phyloP scores from a whole-genome alignment of 306 rosid genomes.

The Vachellia pachyceras region DNA sequence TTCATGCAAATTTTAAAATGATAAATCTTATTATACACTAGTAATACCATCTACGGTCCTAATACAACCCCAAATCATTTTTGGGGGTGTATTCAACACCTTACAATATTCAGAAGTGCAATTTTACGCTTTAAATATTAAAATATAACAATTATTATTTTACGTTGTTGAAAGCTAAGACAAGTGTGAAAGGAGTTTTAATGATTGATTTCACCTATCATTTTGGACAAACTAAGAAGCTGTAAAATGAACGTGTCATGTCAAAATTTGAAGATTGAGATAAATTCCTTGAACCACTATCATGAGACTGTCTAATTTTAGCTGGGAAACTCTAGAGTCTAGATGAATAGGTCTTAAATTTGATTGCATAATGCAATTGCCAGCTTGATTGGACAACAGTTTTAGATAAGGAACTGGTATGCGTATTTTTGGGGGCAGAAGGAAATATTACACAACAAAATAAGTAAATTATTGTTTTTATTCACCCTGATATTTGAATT shows the following conservation, averaged over 20 bases:
- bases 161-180: not conserved
- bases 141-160: no score
- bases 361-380: not conserved
- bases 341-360: not conserved
- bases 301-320: not conserved
- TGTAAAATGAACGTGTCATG: not conserved
- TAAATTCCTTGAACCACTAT: not conserved
- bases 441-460: not conserved
- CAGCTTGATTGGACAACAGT: not conserved
- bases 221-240: constrained; percentile 1
- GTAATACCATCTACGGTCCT: no score
- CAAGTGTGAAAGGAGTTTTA: not conserved
- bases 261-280: not conserved
- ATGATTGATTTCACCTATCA: not conserved
- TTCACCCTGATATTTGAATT: not conserved
- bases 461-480: not conserved
- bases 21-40: no score
- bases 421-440: not conserved
- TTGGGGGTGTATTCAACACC: no score
- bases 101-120: no score
- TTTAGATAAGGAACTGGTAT: not conserved
- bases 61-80: no score
- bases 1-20: no score
- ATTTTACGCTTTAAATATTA: no score
- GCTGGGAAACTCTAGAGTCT: not conserved